phyloP scores from a whole-genome alignment of 306 rosid genomes.

The Fragaria vesca region DNA sequence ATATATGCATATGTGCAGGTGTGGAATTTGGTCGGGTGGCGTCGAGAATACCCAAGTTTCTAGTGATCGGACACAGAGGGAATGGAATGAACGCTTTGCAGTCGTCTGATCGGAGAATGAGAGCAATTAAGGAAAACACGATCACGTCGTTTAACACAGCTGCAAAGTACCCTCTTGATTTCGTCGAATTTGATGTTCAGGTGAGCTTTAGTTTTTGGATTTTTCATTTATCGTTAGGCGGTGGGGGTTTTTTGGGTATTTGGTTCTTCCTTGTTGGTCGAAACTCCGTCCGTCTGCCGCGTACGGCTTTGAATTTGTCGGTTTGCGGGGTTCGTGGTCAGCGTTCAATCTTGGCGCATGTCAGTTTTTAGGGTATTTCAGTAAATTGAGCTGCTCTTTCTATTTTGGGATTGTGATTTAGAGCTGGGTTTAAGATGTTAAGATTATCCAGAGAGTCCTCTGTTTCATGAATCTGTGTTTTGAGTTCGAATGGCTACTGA shows the following conservation, averaged over 20 bases:
- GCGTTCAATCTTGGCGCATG: background rate
- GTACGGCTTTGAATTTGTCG: conserved; percentile 4
- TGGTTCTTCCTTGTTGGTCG: background rate
- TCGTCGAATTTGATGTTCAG: conserved; percentile 60
- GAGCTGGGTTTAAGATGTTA: background rate
- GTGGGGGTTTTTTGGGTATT: background rate
- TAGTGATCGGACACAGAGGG: conserved; percentile 57
- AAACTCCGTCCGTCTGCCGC: conserved; percentile 13
- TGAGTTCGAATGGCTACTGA: conserved; percentile 17
- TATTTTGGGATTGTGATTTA: background rate
- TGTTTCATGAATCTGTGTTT: background rate
- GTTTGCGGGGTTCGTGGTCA: background rate
- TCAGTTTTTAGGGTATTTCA: conserved; percentile 8
- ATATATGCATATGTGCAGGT: conserved; percentile 5
- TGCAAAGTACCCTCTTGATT: conserved; percentile 44
- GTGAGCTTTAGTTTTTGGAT: conserved; percentile 9
- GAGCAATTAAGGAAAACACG: conserved; percentile 49
- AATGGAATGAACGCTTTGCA: conserved; percentile 54
- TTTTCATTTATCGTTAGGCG: background rate
- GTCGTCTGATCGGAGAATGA: conserved; percentile 47
- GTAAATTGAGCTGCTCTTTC: background rate
- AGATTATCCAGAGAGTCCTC: background rate
- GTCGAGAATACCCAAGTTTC: conserved; percentile 32
- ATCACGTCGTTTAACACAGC: conserved; percentile 52
- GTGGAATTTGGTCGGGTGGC: conserved; percentile 41